A percentile compares a stretch with the other conserved stretches of the same genome.
Evolutionary conservation across 768 basidiomycete species (phyloP).

Genomic region (Tremella mesenterica): DNA sequence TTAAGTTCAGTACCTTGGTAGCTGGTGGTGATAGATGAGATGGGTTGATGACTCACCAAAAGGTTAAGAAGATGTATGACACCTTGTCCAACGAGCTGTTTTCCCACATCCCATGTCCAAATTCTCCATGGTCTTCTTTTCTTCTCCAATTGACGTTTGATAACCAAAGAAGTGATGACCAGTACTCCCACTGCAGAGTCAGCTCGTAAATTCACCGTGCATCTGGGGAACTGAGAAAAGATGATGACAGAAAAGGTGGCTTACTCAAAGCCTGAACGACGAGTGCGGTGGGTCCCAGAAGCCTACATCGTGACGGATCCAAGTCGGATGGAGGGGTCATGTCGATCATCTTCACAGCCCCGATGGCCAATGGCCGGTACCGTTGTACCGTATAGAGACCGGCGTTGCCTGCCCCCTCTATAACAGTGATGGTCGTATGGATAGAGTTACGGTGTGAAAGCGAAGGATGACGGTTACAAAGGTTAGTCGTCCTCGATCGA

Average conservation of each 20-base stretch:
- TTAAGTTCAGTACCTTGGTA: background rate
- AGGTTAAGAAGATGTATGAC: conserved; percentile 38
- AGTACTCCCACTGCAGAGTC: conserved; percentile 81
- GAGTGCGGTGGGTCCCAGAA: conserved; percentile 40
- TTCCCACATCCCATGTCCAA: conserved; percentile 90
- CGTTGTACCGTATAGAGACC: too few relatives aligned
- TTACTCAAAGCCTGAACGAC: conserved; percentile 38
- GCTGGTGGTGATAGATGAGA: conserved; percentile 4
- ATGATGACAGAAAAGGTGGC: conserved; percentile 27
- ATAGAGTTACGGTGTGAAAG: background rate
- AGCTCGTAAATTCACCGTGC: conserved; percentile 43
- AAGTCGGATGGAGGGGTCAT: conserved; percentile 14
- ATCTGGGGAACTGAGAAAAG: too few relatives aligned
- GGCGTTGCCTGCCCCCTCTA: too few relatives aligned
- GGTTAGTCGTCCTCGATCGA: background rate
- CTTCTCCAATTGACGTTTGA: conserved; percentile 77
- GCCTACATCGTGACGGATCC: conserved; percentile 29
- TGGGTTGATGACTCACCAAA: conserved; percentile 20
- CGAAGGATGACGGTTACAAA: background rate
- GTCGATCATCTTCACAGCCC: too few relatives aligned
- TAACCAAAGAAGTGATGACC: conserved; percentile 75
- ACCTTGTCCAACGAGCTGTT: conserved; percentile 64
- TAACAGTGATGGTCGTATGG: too few relatives aligned
- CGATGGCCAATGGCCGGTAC: too few relatives aligned
- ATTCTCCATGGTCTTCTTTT: conserved; percentile 84